Evolutionary conservation across 345 rosid genomes (phyloP), one percentile per base, ranked within the genome.

Genomic region (Pistacia integerrima): DNA sequence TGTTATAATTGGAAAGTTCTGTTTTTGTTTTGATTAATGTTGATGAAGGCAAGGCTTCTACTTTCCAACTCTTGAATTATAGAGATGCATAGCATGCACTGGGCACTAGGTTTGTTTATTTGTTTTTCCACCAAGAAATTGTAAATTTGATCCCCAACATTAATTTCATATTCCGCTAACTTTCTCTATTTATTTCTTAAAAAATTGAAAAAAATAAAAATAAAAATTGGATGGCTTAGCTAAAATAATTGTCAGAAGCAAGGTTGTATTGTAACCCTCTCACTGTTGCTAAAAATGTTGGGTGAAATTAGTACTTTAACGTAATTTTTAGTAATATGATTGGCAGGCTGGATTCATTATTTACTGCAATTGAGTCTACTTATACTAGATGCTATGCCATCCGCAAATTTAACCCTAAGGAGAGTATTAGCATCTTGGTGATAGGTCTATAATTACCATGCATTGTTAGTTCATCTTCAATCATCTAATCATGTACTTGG

Each of bases 401-500:
- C 52, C 13, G 38, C 13, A 71, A 58, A 71, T 49, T 71, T 36
- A 33, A 54, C 25, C 25, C 8, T 5, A 62, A 14, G 44, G 44
- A 33, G 66, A 13, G 38, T 48, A 18, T 67, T 48, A 46, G 13
- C 13, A 30, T 48, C 49, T 48, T 67, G 56, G 11, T 25, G 11
- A 48, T 46, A 70, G 5, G 35, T 17, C 33, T 46, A 67, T 67
- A 18, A 41, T 38, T 41, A n/a, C 8, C 28, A 38, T 65, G 35
- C 16, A 65, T 49, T 35, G 8, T 28, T 67, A 28, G 49, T 65
- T 68, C 58, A 67, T 25, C 48, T 54, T 69, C 16, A 54, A 69
- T 44, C n/a, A 55, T 54, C 28, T 69, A 13, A 48, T 35, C 46
- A 54, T 4, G 51, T n/a, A 55, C 11, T 70, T 70, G 7, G 35